Evolutionary conservation across 2,329 filamentous ascomycete species (phyloP).

Genomic region (Aspergillus chevalieri): DNA sequence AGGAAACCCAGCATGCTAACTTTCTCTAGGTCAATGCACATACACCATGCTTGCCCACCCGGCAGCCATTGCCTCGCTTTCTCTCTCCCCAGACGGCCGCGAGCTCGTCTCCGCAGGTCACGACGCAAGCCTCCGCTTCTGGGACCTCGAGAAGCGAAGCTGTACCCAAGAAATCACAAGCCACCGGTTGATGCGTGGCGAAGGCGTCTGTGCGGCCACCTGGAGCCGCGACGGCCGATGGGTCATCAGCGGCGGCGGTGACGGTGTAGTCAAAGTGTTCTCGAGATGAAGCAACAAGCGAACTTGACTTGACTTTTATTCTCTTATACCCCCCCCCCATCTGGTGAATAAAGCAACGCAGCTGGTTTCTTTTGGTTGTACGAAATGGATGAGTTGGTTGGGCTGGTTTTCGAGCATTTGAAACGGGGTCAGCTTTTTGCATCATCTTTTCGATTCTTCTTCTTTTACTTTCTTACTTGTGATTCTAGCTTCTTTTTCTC

Average conservation of each 20-base stretch:
- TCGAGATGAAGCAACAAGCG: slow-evolving; percentile 29
- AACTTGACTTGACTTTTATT: slow-evolving; percentile 24
- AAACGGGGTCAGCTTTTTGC: slow-evolving; percentile 29
- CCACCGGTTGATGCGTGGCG: slow-evolving; percentile 89
- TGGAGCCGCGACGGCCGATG: slow-evolving; percentile 95
- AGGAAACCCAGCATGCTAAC: slow-evolving; percentile 9
- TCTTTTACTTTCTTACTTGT: slow-evolving; percentile 11
- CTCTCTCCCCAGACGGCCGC: slow-evolving; percentile 83
- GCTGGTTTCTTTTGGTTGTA: slow-evolving; percentile 21
- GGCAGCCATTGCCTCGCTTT: slow-evolving; percentile 83
- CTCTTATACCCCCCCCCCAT: slow-evolving; percentile 6
- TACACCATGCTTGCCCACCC: slow-evolving; percentile 98
- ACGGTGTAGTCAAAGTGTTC: slow-evolving; percentile 93
- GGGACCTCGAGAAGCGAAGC: slow-evolving; percentile 89
- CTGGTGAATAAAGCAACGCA: slow-evolving; percentile 20
- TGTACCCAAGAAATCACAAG: slow-evolving; percentile 94
- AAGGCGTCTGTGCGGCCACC: slow-evolving; percentile 87
- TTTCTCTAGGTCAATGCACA: slow-evolving; percentile 79
- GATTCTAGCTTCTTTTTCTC: slow-evolving; percentile 15
- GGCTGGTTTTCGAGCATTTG: slow-evolving; percentile 32
- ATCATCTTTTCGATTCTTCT: slow-evolving; percentile 23
- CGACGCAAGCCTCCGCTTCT: slow-evolving; percentile 92
- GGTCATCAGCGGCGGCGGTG: slow-evolving; percentile 89
- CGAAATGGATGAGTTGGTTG: slow-evolving; percentile 31
- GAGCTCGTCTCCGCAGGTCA: slow-evolving; percentile 95